A percentile compares a stretch with the other conserved stretches of the same genome.
phyloP scores from a whole-genome alignment of 306 rosid species.

The Vigna trinervia region DNA sequence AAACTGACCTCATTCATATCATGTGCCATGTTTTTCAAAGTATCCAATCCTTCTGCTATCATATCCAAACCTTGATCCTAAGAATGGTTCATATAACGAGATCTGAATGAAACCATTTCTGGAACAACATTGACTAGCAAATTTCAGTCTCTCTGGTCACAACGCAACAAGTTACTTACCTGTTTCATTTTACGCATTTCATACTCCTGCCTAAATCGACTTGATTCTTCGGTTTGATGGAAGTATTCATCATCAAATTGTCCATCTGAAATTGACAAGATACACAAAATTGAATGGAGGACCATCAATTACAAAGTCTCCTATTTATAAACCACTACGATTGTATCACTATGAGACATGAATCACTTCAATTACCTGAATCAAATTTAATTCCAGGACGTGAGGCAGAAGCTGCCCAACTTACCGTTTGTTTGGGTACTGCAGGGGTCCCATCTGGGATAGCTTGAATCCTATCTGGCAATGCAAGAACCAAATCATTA shows the following conservation, averaged over 20 bases:
- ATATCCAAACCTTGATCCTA: conserved; percentile 98
- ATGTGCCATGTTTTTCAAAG: conserved; percentile 92
- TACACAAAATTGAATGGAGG: conserved; percentile 36
- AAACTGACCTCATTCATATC: conserved; percentile 91
- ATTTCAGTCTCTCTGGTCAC: background rate
- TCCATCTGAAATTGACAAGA: conserved; percentile 65
- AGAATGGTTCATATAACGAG: conserved; percentile 36
- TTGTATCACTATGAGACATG: conserved; percentile 16
- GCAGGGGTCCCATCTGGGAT: conserved; percentile 92
- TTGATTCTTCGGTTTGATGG: conserved; percentile 79
- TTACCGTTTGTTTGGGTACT: conserved; percentile 73
- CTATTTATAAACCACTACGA: background rate
- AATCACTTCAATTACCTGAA: conserved; percentile 60
- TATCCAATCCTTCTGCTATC: conserved; percentile 94
- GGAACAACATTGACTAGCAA: conserved; percentile 6
- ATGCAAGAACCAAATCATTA: conserved; percentile 94
- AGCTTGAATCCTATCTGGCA: conserved; percentile 94
- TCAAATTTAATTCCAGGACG: conserved; percentile 91
- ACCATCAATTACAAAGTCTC: conserved; percentile 8
- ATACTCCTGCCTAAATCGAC: conserved; percentile 85
- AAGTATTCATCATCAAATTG: conserved; percentile 80
- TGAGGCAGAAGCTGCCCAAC: conserved; percentile 88
- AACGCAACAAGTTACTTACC: conserved; percentile 55
- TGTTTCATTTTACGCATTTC: conserved; percentile 88
- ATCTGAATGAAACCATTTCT: conserved; percentile 23